These are phyloP conservation scores for Paramarasmius palmivorus DNA, from an alignment of 1,284 basidiomycete genomes.

Conservation along the genomic window DNA sequence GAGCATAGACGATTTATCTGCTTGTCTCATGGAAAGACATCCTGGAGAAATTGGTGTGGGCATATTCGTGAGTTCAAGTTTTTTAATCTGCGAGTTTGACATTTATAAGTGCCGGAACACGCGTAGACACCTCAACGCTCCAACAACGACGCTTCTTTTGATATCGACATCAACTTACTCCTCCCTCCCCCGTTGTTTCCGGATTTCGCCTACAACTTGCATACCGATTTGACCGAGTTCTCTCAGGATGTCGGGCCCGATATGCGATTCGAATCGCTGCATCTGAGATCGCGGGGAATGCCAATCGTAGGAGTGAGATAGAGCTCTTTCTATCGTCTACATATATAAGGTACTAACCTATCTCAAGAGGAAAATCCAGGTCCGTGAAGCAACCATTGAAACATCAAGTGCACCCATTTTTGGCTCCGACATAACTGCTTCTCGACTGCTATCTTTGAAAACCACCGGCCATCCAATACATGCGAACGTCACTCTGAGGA, in stretches of 20 bases:
- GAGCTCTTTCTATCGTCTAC: too few relatives aligned
- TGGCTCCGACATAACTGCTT: not conserved
- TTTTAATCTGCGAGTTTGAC: too few relatives aligned
- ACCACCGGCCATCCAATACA: not conserved
- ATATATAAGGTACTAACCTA: too few relatives aligned
- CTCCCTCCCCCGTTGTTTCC: not conserved
- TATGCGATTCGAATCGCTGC: not conserved
- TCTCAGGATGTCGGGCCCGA: not conserved
- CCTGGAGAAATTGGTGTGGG: conserved; percentile 7
- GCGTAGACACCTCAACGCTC: not conserved
- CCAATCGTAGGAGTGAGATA: not conserved
- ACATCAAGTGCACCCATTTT: not conserved
- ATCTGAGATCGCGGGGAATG: not conserved
- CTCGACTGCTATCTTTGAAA: not conserved
- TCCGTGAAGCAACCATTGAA: not conserved
- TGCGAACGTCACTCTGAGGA: not conserved
- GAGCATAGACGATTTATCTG: not conserved
- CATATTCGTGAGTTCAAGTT: conserved; percentile 8
- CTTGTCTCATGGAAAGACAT: conserved; percentile 8
- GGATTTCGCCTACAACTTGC: not conserved
- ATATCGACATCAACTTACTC: conserved; percentile 1
- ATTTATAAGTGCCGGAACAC: not conserved
- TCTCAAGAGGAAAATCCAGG: not conserved
- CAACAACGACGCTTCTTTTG: not conserved
- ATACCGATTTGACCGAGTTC: conserved; percentile 1